Evolutionary conservation across 352 stramenopile genomes (phyloP), one percentile per base, ranked within the genome.

Genomic region (Phytophthora foliorum): DNA sequence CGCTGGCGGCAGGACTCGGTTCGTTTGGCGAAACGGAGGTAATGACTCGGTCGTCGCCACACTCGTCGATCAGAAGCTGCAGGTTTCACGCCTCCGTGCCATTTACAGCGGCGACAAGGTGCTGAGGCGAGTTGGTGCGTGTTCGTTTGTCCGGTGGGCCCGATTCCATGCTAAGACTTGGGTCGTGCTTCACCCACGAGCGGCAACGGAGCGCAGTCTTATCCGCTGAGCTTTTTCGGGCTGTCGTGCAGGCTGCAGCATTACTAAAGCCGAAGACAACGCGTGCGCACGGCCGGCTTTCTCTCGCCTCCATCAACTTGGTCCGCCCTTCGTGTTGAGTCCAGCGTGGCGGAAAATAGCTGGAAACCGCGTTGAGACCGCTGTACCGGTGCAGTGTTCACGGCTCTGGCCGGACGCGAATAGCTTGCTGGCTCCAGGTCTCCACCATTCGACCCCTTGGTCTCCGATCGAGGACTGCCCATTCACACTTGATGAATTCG

Each of bases 161-260:
- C 55, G n/a, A 27, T 67, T 52, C 60, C 66, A 74, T 66, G 52
- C 71, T 74, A 67, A 71, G 67, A 54, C 55, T 66, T 34, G 10
- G 41, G 11, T 25, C 29, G 29, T 6, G 29, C 29, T 34, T 4
- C 38, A 45, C 5, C 38, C n/a, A 45, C 38, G 16, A 22, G n/a
- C 17, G 36, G 17, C 60, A 69, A 64, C 58, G 59, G 52, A 41
- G 39, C 60, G 34, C 16, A 36, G 54, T 75, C 67, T 75, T 75
- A 67, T 71, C 67, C 25, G 31, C 29, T 42, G 27, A 13, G 62
- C 60, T 66, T 74, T 66, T 74, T 73, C 58, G 54, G 53, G 59
- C 46, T 31, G 46, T 57, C 51, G 52, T 38, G 41, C 14, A 38
- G n/a, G 49, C 29, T 46, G 49, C 29, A 19, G 46, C 67, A 63